Percentiles rank a stretch among this genome's conserved stretches.
Evolutionary conservation across 208 protist species (phyloP).

Genomic region (Crithidia thermophila): DNA sequence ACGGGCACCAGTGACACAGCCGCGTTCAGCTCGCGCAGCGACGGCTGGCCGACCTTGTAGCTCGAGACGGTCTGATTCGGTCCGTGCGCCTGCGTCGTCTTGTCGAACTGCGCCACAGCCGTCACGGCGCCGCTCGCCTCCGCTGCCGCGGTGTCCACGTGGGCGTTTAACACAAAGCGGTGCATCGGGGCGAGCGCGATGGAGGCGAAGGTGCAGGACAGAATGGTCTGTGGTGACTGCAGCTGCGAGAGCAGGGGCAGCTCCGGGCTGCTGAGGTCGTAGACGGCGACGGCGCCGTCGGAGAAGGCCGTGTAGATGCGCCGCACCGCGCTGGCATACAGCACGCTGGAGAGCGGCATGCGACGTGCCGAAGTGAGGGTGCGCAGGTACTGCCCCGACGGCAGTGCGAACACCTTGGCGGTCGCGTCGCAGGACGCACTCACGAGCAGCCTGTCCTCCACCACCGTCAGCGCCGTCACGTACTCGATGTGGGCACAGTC

Average conservation of each 20-base stretch:
- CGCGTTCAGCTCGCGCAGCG: constrained; percentile 42
- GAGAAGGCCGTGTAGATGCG: constrained; percentile 47
- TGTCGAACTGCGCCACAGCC: constrained; percentile 31
- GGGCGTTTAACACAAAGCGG: constrained; percentile 31
- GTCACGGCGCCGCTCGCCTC: background rate
- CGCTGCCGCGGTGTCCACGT: background rate
- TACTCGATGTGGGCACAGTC: constrained; percentile 49
- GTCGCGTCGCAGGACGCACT: constrained; percentile 58
- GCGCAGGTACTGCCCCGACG: constrained; percentile 50
- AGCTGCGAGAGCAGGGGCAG: constrained; percentile 40
- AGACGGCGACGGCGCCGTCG: constrained; percentile 58
- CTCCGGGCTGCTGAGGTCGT: constrained; percentile 34
- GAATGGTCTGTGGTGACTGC: constrained; percentile 27
- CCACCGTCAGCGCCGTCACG: constrained; percentile 51
- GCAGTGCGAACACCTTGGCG: constrained; percentile 71
- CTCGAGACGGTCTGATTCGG: constrained; percentile 32
- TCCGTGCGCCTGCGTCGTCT: constrained; percentile 39
- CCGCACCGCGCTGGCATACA: constrained; percentile 38
- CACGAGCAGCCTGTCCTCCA: constrained; percentile 66
- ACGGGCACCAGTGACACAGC: constrained; percentile 28
- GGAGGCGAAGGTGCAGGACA: constrained; percentile 31
- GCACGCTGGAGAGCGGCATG: constrained; percentile 52
- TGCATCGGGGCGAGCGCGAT: constrained; percentile 28
- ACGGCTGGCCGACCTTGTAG: constrained; percentile 48
- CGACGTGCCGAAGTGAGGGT: constrained; percentile 35